phyloP scores from a whole-genome alignment of 2,329 filamentous ascomycete genomes.

The Nemania diffusa region DNA sequence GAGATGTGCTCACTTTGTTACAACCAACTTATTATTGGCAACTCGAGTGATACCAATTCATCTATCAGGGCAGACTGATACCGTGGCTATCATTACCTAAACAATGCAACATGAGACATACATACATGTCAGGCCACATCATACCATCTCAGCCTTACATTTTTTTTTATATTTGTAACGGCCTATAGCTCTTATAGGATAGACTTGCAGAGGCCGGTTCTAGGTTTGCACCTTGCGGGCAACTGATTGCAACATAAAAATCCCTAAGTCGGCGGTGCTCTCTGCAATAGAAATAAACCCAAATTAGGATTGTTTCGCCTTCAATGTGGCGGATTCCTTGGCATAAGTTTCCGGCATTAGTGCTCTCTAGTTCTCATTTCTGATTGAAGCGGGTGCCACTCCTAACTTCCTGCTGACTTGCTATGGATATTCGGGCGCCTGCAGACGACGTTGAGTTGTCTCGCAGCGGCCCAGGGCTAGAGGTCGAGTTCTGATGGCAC shows the following conservation, averaged over 20 bases:
- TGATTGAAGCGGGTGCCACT: slow-evolving; percentile 27
- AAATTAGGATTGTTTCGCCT: slow-evolving; percentile 3
- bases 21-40: slow-evolving; percentile 6
- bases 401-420: slow-evolving; percentile 24
- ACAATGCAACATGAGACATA: slow-evolving; percentile 10
- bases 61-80: slow-evolving; percentile 13
- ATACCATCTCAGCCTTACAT: slow-evolving; percentile 10
- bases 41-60: slow-evolving; percentile 8
- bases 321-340: slow-evolving; percentile 17
- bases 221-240: slow-evolving; percentile 8
- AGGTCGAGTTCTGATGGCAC: slow-evolving; percentile 23
- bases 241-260: slow-evolving; percentile 33
- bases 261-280: slow-evolving; percentile 10
- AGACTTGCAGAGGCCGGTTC: not conserved
- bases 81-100: slow-evolving; percentile 5
- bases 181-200: not conserved
- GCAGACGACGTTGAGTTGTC: slow-evolving; percentile 36
- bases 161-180: not conserved
- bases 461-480: slow-evolving; percentile 22
- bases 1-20: slow-evolving; percentile 10
- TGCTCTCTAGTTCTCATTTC: slow-evolving; percentile 16
- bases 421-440: slow-evolving; percentile 20
- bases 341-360: slow-evolving; percentile 26
- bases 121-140: slow-evolving; percentile 18
- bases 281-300: slow-evolving; percentile 4